These are phyloP conservation scores for Beauveria pseudobassiana DNA, from an alignment of 2,329 filamentous ascomycete genomes.

Conservation along the genomic window DNA sequence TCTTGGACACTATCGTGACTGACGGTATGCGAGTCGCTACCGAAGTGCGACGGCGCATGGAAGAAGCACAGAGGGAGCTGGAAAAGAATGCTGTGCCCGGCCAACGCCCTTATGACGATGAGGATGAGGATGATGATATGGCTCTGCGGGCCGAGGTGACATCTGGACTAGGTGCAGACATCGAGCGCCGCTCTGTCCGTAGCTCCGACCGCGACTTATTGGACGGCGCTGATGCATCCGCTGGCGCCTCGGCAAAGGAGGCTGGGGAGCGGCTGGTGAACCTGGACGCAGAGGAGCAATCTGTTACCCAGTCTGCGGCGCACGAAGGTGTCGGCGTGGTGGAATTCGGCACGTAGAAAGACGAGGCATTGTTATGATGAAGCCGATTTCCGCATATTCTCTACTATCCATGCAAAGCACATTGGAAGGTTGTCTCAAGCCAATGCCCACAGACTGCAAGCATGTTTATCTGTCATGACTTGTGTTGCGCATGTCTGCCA, in stretches of 20 bases:
- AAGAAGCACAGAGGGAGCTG: conserved; percentile 81
- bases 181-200: conserved; percentile 55
- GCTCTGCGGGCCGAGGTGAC: conserved; percentile 22
- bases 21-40: conserved; percentile 95
- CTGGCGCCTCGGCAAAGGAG: conserved; percentile 37
- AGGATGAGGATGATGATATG: conserved; percentile 56
- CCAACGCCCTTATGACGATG: conserved; percentile 60
- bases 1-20: conserved; percentile 94
- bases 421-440: background rate
- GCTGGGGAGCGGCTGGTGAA: conserved; percentile 14
- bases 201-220: conserved; percentile 64
- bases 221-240: conserved; percentile 66
- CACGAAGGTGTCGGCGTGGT: conserved; percentile 30
- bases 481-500: conserved; percentile 20
- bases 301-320: conserved; percentile 12
- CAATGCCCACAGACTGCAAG: background rate
- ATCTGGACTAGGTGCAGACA: conserved; percentile 40
- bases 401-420: background rate
- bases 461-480: conserved; percentile 18
- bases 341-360: conserved; percentile 33
- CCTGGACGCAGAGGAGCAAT: background rate
- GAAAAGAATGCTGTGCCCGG: conserved; percentile 70
- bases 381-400: background rate
- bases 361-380: background rate
- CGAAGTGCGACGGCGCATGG: conserved; percentile 86